phyloP scores from a whole-genome alignment of 208 protist genomes.

The Naegleria lovaniensis region DNA sequence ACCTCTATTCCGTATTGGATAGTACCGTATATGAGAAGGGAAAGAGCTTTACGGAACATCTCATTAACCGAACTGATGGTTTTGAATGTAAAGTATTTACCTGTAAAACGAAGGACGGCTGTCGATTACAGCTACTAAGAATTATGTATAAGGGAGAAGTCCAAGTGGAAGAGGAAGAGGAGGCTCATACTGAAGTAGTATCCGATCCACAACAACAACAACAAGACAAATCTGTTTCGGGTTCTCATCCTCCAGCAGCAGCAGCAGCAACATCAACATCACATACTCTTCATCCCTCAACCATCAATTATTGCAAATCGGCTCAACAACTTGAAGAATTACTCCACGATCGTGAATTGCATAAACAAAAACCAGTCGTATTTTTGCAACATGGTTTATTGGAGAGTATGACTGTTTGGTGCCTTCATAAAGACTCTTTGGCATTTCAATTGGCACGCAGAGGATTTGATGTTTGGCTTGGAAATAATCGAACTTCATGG shows the following conservation, averaged over 20 bases:
- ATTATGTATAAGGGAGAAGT: background rate
- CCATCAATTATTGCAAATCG: background rate
- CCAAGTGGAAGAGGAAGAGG: no score
- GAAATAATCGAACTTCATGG: constrained; percentile 36
- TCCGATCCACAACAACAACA: no score
- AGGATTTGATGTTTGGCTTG: constrained; percentile 41
- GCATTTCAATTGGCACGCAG: background rate
- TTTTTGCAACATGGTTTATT: constrained; percentile 23
- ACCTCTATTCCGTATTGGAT: background rate
- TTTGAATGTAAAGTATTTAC: background rate
- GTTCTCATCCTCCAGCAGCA: no score
- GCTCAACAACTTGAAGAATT: background rate
- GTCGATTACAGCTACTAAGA: background rate
- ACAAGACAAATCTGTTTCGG: no score
- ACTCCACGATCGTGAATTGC: background rate
- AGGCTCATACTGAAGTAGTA: background rate
- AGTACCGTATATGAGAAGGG: background rate
- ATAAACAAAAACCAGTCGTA: background rate
- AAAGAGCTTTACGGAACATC: background rate
- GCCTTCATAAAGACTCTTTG: background rate
- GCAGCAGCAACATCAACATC: no score
- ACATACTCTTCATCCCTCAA: background rate
- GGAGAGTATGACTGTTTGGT: background rate
- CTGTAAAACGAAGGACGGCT: background rate
- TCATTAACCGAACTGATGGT: background rate